Evolutionary conservation across 805 yeast species (phyloP).

Genomic region (Nakazawaea ishiwadae): DNA sequence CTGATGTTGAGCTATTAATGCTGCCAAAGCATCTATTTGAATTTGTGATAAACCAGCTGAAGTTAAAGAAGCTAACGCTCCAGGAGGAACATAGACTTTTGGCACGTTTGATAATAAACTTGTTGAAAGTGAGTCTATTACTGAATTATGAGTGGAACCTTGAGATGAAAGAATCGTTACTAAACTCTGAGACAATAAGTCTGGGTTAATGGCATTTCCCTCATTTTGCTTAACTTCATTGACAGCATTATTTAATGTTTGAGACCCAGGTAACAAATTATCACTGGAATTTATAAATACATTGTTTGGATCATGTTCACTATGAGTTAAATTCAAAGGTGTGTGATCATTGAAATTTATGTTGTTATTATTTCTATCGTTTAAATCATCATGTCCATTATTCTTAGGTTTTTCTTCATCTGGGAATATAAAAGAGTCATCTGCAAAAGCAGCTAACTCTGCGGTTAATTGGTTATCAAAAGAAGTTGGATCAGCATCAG

Average conservation of each 20-base stretch:
- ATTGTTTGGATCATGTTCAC: slow-evolving; percentile 24
- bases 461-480: slow-evolving; percentile 51
- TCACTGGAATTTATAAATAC: slow-evolving; percentile 23
- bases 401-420: slow-evolving; percentile 68
- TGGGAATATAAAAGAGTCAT: slow-evolving; percentile 73
- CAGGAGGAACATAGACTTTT: slow-evolving; percentile 65
- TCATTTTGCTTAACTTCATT: background rate
- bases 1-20: slow-evolving; percentile 68
- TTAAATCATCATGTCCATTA: slow-evolving; percentile 17
- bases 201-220: slow-evolving; percentile 1
- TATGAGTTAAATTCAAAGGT: too few relatives aligned
- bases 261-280: slow-evolving; percentile 7
- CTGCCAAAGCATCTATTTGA: slow-evolving; percentile 71
- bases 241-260: background rate
- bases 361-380: slow-evolving; percentile 3
- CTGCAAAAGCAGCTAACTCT: slow-evolving; percentile 80
- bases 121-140: slow-evolving; percentile 16
- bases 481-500: slow-evolving; percentile 33
- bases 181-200: slow-evolving; percentile 11
- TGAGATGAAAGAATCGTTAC: slow-evolving; percentile 11
- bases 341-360: slow-evolving; percentile 1
- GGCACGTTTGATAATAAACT: slow-evolving; percentile 44
- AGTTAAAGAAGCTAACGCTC: slow-evolving; percentile 58
- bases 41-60: slow-evolving; percentile 64
- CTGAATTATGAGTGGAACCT: slow-evolving; percentile 6